A percentile compares a stretch with the other conserved stretches of the same genome.
Conservation (phyloP, 768 basidiomycete species). For the Leccinum incarnatum region DNA sequence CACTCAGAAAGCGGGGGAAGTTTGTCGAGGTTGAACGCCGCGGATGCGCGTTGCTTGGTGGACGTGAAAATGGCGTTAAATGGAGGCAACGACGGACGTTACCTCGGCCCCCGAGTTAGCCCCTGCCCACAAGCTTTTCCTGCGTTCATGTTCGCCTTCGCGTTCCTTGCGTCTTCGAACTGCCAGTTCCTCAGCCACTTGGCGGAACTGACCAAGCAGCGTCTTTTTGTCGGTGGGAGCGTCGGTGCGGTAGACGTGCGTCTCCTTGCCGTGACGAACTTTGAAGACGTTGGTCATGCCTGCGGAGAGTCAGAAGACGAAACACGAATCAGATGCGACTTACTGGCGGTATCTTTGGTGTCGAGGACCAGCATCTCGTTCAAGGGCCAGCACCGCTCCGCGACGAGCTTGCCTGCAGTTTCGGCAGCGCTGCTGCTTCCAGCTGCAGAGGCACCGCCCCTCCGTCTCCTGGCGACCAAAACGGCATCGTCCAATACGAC, state of each 20-base stretch:
- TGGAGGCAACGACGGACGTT: constrained; percentile 13
- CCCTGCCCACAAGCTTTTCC: constrained; percentile 69
- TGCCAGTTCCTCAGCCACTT: constrained; percentile 88
- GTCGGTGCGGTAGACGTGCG: constrained; percentile 90
- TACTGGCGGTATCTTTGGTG: constrained; percentile 92
- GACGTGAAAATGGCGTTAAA: background rate
- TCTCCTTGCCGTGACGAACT: constrained; percentile 89
- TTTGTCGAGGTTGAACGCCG: constrained; percentile 34
- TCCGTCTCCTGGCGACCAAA: constrained; percentile 77
- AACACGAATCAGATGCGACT: constrained; percentile 22
- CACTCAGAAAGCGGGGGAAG: constrained; percentile 71
- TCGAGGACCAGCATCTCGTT: constrained; percentile 94
- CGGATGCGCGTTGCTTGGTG: constrained; percentile 31
- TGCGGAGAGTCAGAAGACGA: constrained; percentile 21
- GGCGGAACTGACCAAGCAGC: constrained; percentile 81
- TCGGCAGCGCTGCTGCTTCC: constrained; percentile 60
- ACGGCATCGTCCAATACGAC: constrained; percentile 91
- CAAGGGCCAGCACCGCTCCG: constrained; percentile 90
- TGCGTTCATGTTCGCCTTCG: constrained; percentile 87
- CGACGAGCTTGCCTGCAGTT: constrained; percentile 72
- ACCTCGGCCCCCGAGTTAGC: constrained; percentile 45
- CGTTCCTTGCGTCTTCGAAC: constrained; percentile 89
- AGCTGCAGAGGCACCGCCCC: constrained; percentile 55
- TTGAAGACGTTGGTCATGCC: constrained; percentile 97
- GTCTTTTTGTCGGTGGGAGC: constrained; percentile 79